phyloP scores from a whole-genome alignment of 805 yeast genomes.

The Sugiyamaella americana region DNA sequence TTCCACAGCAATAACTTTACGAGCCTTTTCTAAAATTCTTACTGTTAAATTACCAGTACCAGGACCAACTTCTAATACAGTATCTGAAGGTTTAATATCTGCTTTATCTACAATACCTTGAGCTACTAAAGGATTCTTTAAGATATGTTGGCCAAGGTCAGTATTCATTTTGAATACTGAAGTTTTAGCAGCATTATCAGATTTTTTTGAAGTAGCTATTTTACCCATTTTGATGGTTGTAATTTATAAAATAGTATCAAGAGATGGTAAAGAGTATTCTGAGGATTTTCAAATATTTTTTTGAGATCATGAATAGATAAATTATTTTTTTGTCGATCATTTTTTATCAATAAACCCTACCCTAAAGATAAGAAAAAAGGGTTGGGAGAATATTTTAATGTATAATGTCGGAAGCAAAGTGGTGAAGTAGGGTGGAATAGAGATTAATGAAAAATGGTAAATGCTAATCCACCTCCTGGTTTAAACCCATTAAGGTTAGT shows the following conservation, averaged over 20 bases:
- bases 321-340: not conserved
- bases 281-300: not conserved
- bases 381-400: too few species aligned
- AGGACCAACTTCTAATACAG: constrained; percentile 95
- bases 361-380: too few species aligned
- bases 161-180: constrained; percentile 93
- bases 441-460: too few species aligned
- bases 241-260: not conserved
- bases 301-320: not conserved
- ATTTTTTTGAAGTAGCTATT: constrained; percentile 22
- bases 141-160: constrained; percentile 92
- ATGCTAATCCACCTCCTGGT: too few species aligned
- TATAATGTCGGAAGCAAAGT: too few species aligned
- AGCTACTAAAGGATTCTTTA: constrained; percentile 93
- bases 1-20: constrained; percentile 92
- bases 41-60: constrained; percentile 98
- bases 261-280: not conserved
- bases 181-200: constrained; percentile 19
- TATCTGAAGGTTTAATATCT: constrained; percentile 82
- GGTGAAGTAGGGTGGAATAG: too few species aligned
- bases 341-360: not conserved
- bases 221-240: constrained; percentile 26
- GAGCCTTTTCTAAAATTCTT: constrained; percentile 83
- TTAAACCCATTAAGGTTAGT: too few species aligned
- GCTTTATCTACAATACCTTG: constrained; percentile 99